Evolutionary conservation across 2,329 filamentous ascomycete species (phyloP).

Genomic region (Penicillium vulpinum): DNA sequence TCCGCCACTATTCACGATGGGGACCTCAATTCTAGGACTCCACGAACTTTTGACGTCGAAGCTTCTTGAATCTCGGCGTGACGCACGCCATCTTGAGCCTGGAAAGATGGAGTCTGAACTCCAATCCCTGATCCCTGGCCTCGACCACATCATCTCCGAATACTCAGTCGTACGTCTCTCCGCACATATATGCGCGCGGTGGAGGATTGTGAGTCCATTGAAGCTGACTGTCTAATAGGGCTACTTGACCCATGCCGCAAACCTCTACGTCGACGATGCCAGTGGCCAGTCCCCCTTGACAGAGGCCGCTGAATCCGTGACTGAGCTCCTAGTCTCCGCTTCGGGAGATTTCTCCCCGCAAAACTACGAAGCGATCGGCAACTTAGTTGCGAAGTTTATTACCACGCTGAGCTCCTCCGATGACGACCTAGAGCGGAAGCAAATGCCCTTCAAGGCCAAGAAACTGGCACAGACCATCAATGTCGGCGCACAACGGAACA

Average conservation of each 20-base stretch:
- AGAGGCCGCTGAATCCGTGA: slow-evolving; percentile 80
- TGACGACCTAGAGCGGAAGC: slow-evolving; percentile 66
- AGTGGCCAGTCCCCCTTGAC: slow-evolving; percentile 71
- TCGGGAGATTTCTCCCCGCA: slow-evolving; percentile 74
- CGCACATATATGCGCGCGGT: background rate
- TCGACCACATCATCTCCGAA: slow-evolving; percentile 85
- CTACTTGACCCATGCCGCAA: slow-evolving; percentile 91
- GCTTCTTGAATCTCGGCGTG: background rate
- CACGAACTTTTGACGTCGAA: background rate
- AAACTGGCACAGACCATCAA: slow-evolving; percentile 93
- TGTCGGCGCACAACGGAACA: slow-evolving; percentile 89
- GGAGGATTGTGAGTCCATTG: background rate
- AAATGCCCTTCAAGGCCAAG: slow-evolving; percentile 73
- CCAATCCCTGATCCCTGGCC: slow-evolving; percentile 76
- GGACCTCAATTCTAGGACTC: slow-evolving; percentile 9
- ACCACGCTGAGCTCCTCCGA: slow-evolving; percentile 73
- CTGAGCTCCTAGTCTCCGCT: slow-evolving; percentile 89
- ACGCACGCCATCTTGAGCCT: background rate
- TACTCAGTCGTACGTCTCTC: slow-evolving; percentile 67
- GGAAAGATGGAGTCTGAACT: slow-evolving; percentile 80
- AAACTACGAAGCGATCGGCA: slow-evolving; percentile 75
- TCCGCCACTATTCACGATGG: slow-evolving; percentile 21
- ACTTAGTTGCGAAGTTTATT: slow-evolving; percentile 87
- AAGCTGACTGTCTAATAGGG: slow-evolving; percentile 50
- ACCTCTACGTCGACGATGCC: slow-evolving; percentile 71